phyloP scores from a whole-genome alignment of 2,329 filamentous ascomycete genomes.

The Aspergillus ibericus region DNA sequence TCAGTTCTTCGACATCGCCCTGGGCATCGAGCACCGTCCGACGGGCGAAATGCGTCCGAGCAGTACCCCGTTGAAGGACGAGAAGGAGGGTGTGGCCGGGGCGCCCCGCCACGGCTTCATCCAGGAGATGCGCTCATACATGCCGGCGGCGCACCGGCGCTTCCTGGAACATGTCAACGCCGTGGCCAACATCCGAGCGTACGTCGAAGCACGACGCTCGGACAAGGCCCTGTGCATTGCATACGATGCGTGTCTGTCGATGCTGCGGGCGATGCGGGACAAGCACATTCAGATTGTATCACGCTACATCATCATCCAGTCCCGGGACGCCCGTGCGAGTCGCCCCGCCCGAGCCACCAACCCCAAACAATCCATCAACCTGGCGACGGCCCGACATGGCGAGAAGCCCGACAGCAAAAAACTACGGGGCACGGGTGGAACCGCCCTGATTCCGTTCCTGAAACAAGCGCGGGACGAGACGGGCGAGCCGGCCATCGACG shows the following conservation, averaged over 20 bases:
- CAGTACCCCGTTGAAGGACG: conserved; percentile 34
- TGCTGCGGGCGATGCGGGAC: conserved; percentile 76
- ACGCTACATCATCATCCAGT: conserved; percentile 90
- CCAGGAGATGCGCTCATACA: conserved; percentile 93
- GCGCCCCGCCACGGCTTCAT: conserved; percentile 82
- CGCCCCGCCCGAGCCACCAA: conserved; percentile 62
- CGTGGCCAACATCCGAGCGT: conserved; percentile 85
- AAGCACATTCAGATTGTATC: conserved; percentile 96
- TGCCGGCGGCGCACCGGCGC: conserved; percentile 88
- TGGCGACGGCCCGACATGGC: conserved; percentile 48
- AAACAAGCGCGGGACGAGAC: conserved; percentile 98
- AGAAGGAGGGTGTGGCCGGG: conserved; percentile 47
- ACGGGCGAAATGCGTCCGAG: conserved; percentile 67
- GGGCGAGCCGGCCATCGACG: conserved; percentile 79
- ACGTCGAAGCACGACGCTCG: conserved; percentile 63
- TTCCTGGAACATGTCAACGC: conserved; percentile 79
- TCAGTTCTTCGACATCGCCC: conserved; percentile 92
- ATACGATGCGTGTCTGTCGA: conserved; percentile 86
- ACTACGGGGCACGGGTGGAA: conserved; percentile 87
- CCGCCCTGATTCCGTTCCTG: conserved; percentile 88
- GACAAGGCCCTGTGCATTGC: conserved; percentile 72
- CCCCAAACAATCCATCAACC: conserved; percentile 55
- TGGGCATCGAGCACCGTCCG: conserved; percentile 86
- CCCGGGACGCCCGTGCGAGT: conserved; percentile 63
- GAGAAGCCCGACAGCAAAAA: conserved; percentile 51